Base-by-base conservation (phyloP, 1,284 basidiomycete genomes). In the Cutaneotrichosporon cavernicola region DNA sequence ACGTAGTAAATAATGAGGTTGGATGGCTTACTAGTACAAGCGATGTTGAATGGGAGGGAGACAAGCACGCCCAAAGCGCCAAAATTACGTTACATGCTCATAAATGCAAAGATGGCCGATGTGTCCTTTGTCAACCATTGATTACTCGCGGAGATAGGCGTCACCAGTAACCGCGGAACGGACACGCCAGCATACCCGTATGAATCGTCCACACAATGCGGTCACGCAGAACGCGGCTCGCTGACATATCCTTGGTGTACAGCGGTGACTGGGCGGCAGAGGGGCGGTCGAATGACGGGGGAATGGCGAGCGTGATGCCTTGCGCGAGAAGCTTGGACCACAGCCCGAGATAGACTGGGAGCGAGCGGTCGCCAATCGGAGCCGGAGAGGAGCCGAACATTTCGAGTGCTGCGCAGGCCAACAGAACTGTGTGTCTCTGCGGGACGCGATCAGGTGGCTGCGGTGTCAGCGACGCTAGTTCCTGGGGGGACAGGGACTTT, bases 81-180 rank as follows among this genome's bases (percentile, higher is more conserved):
- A 46, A 46, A 18, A 46, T n/a, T 43, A 18, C 16, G 7, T n/a
- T 18, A 18, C 43, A 46, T 46, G 40, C 1, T 46, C 43, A n/a
- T n/a, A 46, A 40, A n/a, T 46, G 18, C 43, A 18, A 8, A 18
- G 11, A 18, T 46, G 43, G 5, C n/a, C 5, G 18, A n/a, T 8
- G n/a, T 9, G 43, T 18, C 18, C 18, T n/a, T 18, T n/a, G 16
- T 46, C 2, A n/a, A n/a, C 3, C 43, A 11, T 11, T 7, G n/a
- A 46, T 16, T 14, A 6, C 0, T 52, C 16, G 22, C 16, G 8
- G 18, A 5, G 31, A 13, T 30, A 5, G 4, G 30, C 11, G 34
- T 14, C 43, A 56, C 55, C 55, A 56, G 36, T 56, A 38, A 16
- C 55, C 55, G 11, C 55, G 55, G 55, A 56, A 56, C 14, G 55